Evolutionary conservation across 495 filamentous ascomycete species (phyloP).

Genomic region (Penicillium cosmopolitanum): DNA sequence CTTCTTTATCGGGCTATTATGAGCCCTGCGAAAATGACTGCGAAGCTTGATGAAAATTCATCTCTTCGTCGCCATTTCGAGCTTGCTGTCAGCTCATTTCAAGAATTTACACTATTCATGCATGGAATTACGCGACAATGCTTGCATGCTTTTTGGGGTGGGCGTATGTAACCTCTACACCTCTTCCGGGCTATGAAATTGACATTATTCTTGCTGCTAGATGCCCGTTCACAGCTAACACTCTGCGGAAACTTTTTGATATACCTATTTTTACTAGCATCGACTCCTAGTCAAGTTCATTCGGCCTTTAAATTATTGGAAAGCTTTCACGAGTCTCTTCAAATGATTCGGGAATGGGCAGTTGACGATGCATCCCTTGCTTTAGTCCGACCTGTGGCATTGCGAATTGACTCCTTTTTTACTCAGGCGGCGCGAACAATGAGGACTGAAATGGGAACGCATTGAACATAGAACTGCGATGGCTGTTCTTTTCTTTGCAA

Average conservation of each 20-base stretch:
- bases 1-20: constrained; percentile 22
- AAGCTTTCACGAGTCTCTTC: constrained; percentile 20
- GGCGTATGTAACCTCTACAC: constrained; percentile 14
- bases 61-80: constrained; percentile 17
- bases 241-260: constrained; percentile 26
- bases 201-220: constrained; percentile 1
- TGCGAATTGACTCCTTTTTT: constrained; percentile 17
- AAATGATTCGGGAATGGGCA: constrained; percentile 6
- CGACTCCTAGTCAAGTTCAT: constrained; percentile 20
- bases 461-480: neutral
- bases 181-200: neutral
- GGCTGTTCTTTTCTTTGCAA: too few relatives aligned
- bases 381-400: constrained; percentile 13
- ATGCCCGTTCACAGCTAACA: constrained; percentile 23
- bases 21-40: constrained; percentile 17
- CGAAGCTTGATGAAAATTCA: constrained; percentile 19
- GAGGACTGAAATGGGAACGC: constrained; percentile 10
- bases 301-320: constrained; percentile 21
- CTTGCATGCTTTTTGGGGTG: constrained; percentile 20
- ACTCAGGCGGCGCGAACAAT: constrained; percentile 11
- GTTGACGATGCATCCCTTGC: constrained; percentile 7
- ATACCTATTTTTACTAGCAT: constrained; percentile 28
- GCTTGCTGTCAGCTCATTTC: constrained; percentile 9
- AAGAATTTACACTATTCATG: constrained; percentile 19
- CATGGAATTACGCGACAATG: constrained; percentile 5